Evolutionary conservation across 768 basidiomycete genomes (phyloP).

Genomic region (Calocybe indica): DNA sequence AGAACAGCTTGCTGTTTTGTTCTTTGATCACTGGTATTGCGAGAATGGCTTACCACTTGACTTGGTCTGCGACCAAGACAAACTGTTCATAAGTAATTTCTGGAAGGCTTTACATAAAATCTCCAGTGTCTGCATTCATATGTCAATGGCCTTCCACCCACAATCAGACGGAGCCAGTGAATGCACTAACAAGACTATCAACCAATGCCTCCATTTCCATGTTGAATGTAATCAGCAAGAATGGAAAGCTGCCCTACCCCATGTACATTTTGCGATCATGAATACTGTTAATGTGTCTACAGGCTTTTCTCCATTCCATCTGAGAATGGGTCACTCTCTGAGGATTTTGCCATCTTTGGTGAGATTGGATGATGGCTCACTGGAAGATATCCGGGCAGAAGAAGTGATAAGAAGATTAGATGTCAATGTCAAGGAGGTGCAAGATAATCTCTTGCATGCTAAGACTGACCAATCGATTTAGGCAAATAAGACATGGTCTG

Average conservation of each 20-base stretch:
- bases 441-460: conserved; percentile 8
- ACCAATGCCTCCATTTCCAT: conserved; percentile 20
- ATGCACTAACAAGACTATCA: conserved; percentile 23
- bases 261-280: conserved; percentile 27
- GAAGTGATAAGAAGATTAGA: conserved; percentile 8
- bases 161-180: conserved; percentile 31
- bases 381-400: background rate
- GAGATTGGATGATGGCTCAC: too few species aligned
- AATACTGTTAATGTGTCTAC: conserved; percentile 21
- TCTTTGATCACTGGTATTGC: conserved; percentile 21
- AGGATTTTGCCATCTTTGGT: background rate
- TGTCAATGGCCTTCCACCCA: conserved; percentile 30
- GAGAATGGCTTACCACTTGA: conserved; percentile 24
- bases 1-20: conserved; percentile 12
- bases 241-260: conserved; percentile 21
- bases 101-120: background rate
- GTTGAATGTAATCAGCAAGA: conserved; percentile 23
- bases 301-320: conserved; percentile 24
- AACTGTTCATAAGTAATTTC: conserved; percentile 19
- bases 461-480: conserved; percentile 17
- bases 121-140: conserved; percentile 8
- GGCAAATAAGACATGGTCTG: conserved; percentile 5
- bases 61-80: conserved; percentile 9
- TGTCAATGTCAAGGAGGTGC: background rate
- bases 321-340: conserved; percentile 12